These are phyloP conservation scores for Akanthomyces lecanii DNA, from an alignment of 2,329 filamentous ascomycete genomes.

Conservation along the genomic window DNA sequence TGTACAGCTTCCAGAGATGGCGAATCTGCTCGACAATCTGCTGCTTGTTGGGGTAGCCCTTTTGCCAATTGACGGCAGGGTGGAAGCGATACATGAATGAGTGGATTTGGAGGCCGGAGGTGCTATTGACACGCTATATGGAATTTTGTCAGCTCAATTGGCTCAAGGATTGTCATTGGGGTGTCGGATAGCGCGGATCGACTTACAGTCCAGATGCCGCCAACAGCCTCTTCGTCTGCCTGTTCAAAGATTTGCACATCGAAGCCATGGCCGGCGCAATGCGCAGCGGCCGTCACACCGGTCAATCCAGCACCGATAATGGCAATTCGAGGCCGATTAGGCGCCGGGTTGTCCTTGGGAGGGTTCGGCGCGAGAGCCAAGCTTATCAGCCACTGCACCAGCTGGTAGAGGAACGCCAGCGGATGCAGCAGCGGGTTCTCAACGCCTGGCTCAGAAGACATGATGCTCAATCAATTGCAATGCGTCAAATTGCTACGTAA, in stretches of 20 bases:
- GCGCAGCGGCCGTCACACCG: slow-evolving; percentile 72
- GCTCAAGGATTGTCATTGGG: neutral
- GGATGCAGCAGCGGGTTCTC: slow-evolving; percentile 46
- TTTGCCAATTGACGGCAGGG: slow-evolving; percentile 68
- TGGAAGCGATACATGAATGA: slow-evolving; percentile 86
- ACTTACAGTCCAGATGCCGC: slow-evolving; percentile 75
- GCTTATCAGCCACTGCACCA: slow-evolving; percentile 61
- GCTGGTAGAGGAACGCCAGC: slow-evolving; percentile 58
- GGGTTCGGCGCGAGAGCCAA: slow-evolving; percentile 66
- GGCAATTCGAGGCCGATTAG: slow-evolving; percentile 62
- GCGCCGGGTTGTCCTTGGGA: slow-evolving; percentile 52
- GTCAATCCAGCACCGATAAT: slow-evolving; percentile 70
- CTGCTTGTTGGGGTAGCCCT: slow-evolving; percentile 71
- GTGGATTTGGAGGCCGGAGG: slow-evolving; percentile 78
- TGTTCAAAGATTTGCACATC: slow-evolving; percentile 77
- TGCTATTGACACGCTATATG: slow-evolving; percentile 69
- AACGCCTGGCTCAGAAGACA: slow-evolving; percentile 30
- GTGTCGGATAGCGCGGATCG: too few species aligned
- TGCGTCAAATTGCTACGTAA: neutral
- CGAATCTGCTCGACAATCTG: slow-evolving; percentile 71
- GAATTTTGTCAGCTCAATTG: neutral
- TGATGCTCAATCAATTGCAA: slow-evolving; percentile 19
- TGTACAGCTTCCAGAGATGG: slow-evolving; percentile 70
- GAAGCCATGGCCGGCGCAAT: slow-evolving; percentile 82
- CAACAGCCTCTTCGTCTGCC: slow-evolving; percentile 60